A percentile compares a stretch with the other conserved stretches of the same genome.
These are phyloP conservation scores for Cupressus sempervirens DNA, from an alignment of 75 land plant species.

Conservation along the genomic window DNA sequence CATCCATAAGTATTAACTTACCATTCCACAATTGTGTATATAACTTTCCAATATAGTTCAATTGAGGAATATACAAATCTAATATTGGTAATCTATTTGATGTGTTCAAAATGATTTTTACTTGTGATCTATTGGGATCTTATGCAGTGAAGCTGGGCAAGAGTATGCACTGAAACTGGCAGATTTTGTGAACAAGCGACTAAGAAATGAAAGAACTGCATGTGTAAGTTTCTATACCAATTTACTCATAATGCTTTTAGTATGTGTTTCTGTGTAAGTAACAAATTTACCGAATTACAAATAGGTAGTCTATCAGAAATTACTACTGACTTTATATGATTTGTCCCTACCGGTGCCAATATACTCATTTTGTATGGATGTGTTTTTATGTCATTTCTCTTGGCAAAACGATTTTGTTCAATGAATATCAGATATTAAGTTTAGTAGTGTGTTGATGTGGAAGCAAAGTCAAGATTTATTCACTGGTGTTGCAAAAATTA, in stretches of 20 bases:
- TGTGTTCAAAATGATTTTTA: slow-evolving; percentile 5
- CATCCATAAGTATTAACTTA: background rate
- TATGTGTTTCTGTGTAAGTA: background rate
- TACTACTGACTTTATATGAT: background rate
- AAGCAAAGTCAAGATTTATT: background rate
- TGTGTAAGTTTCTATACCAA: slow-evolving; percentile 58
- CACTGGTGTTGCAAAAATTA: background rate
- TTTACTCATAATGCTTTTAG: background rate
- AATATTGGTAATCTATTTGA: background rate
- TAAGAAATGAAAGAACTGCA: slow-evolving; percentile 83
- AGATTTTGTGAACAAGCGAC: slow-evolving; percentile 79
- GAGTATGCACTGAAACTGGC: slow-evolving; percentile 82
- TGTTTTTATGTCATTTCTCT: background rate
- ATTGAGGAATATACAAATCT: background rate
- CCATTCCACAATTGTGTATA: background rate
- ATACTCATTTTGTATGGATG: background rate
- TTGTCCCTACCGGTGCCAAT: background rate
- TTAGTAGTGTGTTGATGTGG: background rate
- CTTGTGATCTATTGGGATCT: background rate
- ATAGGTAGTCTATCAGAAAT: background rate
- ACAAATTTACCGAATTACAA: background rate
- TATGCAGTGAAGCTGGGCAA: slow-evolving; percentile 86
- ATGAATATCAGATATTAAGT: background rate
- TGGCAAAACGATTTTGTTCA: background rate
- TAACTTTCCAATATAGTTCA: background rate